phyloP scores from a whole-genome alignment of 2,329 filamentous ascomycete species.

The Penicillium fuscoglaucum region DNA sequence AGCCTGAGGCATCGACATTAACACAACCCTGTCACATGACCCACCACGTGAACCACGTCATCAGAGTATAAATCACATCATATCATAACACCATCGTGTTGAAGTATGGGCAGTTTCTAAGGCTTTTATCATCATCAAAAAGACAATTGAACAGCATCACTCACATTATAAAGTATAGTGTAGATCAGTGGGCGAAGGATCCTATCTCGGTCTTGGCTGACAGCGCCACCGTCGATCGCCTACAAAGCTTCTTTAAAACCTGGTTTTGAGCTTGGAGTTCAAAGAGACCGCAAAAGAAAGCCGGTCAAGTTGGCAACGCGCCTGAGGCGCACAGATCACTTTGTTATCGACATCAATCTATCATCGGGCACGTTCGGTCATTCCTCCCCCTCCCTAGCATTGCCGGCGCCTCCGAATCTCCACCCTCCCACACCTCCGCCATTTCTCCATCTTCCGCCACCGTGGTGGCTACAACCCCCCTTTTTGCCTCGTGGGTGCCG shows the following conservation, averaged over 20 bases:
- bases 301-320: not conserved
- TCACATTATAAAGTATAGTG: not conserved
- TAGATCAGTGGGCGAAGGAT: not conserved
- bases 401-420: constrained; percentile 16
- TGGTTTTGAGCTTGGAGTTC: not conserved
- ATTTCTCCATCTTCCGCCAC: constrained; percentile 6
- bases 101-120: not conserved
- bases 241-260: constrained; percentile 9
- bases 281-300: not conserved
- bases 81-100: not conserved
- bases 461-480: not conserved
- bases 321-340: not conserved
- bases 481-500: constrained; percentile 6
- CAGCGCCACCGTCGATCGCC: constrained; percentile 13
- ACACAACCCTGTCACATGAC: not conserved
- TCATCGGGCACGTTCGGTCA: not conserved
- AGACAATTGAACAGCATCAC: not conserved
- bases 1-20: not conserved
- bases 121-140: not conserved
- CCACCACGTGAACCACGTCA: not conserved
- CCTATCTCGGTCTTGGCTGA: not conserved
- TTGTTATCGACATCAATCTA: not conserved
- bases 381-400: constrained; percentile 4
- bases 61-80: not conserved
- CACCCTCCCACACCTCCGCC: constrained; percentile 8